Base-by-base conservation (phyloP, 768 basidiomycete genomes). In the Hypsizygus marmoreus region DNA sequence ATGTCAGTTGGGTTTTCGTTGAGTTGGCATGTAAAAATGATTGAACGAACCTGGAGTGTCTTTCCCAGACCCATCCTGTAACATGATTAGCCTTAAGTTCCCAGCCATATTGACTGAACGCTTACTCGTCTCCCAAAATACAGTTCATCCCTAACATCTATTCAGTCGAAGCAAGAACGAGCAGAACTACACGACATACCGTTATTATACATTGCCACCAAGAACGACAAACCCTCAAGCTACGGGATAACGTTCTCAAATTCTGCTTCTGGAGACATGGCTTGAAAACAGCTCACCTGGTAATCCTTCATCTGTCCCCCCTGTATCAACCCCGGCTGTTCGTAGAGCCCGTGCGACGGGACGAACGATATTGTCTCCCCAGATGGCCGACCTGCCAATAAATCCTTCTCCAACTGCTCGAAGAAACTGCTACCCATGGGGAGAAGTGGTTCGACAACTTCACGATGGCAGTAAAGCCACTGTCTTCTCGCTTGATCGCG, bases 231-330 rank as follows among this genome's bases (percentile, higher is more conserved):
- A 2, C 87, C 87, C 44, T 76, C 73, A 30, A 87, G 68, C 79
- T 77, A 50, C 26, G 17, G 13, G 14, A 0, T 38, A 38, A 4
- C 9, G 7, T 20, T n/a, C n/a, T n/a, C n/a, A n/a, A n/a, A 42
- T 30, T 24, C 26, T 40, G 12, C 6, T 24, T 19, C 38, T 28
- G 40, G n/a, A 17, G 17, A n/a, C 5, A 42, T 2, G n/a, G 26
- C 11, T 53, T 35, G 28, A 31, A 14, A 36, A 34, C 7, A 16
- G n/a, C 66, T 5, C 29, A 78, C 79, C 71, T 89, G 87, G 63
- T 88, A 88, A 42, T 82, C 82, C 60, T 88, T 88, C 75, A 88
- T 79, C 19, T 69, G 63, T 12, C 84, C 87, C 7, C 74, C 76
- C 13, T 65, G 65, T 22, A 88, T 69, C 29, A 77, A 63, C 5